Conservation (phyloP, 2,329 filamentous ascomycete genomes). For the Colletotrichum chlorophyti region DNA sequence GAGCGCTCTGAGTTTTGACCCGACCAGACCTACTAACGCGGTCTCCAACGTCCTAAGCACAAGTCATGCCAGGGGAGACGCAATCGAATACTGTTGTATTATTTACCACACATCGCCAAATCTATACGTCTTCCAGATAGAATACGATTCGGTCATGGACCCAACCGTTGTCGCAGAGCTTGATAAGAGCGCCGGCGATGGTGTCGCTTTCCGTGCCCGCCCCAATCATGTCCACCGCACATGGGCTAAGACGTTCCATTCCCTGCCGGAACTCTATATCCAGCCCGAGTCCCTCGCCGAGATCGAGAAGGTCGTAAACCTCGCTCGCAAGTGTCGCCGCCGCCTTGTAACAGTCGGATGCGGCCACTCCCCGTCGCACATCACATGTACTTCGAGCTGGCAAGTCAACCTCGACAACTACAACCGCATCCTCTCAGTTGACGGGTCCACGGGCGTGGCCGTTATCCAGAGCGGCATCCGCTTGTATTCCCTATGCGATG, state of each 20-base stretch:
- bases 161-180: conserved; percentile 44
- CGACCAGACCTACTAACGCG: background rate
- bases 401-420: conserved; percentile 91
- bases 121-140: background rate
- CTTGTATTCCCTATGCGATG: conserved; percentile 74
- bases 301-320: conserved; percentile 80
- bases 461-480: conserved; percentile 90
- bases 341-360: conserved; percentile 88
- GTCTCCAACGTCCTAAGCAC: background rate
- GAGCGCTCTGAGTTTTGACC: background rate
- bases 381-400: conserved; percentile 95
- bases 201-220: conserved; percentile 77
- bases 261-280: conserved; percentile 88
- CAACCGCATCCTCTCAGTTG: conserved; percentile 73
- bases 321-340: conserved; percentile 82
- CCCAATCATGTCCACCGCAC: conserved; percentile 82
- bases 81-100: background rate
- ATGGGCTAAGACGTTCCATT: conserved; percentile 94
- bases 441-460: conserved; percentile 70
- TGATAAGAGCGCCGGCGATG: conserved; percentile 37
- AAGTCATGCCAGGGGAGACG: background rate
- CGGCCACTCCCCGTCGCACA: conserved; percentile 87
- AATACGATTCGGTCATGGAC: conserved; percentile 43
- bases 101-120: background rate
- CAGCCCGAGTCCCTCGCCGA: conserved; percentile 81